Evolutionary conservation across 1,139 yeast species (phyloP).

Genomic region (Fermentozyma sake): DNA sequence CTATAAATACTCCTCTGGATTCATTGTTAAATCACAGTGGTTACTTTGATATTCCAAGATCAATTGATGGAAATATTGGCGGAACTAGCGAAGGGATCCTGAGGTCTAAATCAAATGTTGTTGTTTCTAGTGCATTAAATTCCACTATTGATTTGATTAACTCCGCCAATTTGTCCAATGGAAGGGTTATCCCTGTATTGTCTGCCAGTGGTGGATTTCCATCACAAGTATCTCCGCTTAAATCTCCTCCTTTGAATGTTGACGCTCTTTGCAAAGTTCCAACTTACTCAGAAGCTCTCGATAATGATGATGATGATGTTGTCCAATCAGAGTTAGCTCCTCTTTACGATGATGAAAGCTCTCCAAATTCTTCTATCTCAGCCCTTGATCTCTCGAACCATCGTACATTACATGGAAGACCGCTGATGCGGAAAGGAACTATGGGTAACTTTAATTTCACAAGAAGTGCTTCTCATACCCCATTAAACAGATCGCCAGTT

Average conservation of each 20-base stretch:
- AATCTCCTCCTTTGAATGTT: slow-evolving; percentile 17
- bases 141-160: neutral
- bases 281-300: slow-evolving; percentile 33
- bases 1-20: slow-evolving; percentile 13
- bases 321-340: slow-evolving; percentile 30
- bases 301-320: slow-evolving; percentile 22
- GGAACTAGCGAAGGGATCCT: neutral
- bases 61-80: slow-evolving; percentile 4
- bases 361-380: neutral
- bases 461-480: neutral
- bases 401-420: neutral
- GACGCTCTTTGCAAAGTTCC: slow-evolving; percentile 28
- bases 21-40: slow-evolving; percentile 17
- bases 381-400: slow-evolving; percentile 1
- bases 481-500: too few species aligned
- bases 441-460: neutral
- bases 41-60: slow-evolving; percentile 25
- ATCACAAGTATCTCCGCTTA: too few species aligned
- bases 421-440: slow-evolving; percentile 2
- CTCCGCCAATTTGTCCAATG: slow-evolving; percentile 1
- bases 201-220: neutral
- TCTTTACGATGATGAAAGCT: slow-evolving; percentile 13
- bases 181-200: neutral
- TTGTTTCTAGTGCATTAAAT: too few species aligned
- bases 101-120: too few species aligned